These are phyloP conservation scores for Heritiera littoralis DNA, from an alignment of 345 rosid species.

Conservation along the genomic window DNA sequence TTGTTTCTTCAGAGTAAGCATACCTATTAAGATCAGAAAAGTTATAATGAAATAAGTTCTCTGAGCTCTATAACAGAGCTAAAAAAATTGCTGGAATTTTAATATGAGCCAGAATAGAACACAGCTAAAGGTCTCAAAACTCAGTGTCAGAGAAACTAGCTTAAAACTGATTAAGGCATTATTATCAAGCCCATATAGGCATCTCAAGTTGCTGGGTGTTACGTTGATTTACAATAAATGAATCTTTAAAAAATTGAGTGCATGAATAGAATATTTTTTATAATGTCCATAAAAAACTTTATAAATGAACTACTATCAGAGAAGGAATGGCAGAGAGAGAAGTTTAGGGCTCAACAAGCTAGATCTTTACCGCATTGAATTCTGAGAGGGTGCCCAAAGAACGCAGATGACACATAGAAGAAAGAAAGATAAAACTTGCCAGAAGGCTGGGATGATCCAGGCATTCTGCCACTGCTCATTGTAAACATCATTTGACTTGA, in stretches of 20 bases:
- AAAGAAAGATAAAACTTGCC: slow-evolving; percentile 90
- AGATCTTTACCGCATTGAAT: slow-evolving; percentile 71
- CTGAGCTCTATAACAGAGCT: neutral
- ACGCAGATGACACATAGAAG: slow-evolving; percentile 77
- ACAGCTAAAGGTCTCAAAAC: neutral
- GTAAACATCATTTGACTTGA: slow-evolving; percentile 84
- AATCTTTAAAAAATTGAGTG: neutral
- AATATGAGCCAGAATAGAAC: neutral
- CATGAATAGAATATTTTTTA: neutral
- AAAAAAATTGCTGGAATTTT: neutral
- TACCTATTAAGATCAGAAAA: slow-evolving; percentile 49
- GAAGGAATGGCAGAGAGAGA: slow-evolving; percentile 11
- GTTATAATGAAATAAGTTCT: neutral
- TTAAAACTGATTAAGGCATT: neutral
- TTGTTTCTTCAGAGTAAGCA: slow-evolving; percentile 66
- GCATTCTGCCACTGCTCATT: slow-evolving; percentile 95
- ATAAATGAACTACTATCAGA: slow-evolving; percentile 3
- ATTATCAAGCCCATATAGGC: neutral
- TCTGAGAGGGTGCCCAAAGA: slow-evolving; percentile 97
- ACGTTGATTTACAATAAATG: neutral
- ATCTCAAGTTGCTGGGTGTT: neutral
- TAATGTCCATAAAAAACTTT: neutral
- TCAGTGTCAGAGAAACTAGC: neutral
- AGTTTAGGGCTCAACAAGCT: neutral
- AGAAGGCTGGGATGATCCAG: slow-evolving; percentile 93